Base-by-base conservation (phyloP, 2,329 filamentous ascomycete species). In the Sporothrix variecibatus region DNA sequence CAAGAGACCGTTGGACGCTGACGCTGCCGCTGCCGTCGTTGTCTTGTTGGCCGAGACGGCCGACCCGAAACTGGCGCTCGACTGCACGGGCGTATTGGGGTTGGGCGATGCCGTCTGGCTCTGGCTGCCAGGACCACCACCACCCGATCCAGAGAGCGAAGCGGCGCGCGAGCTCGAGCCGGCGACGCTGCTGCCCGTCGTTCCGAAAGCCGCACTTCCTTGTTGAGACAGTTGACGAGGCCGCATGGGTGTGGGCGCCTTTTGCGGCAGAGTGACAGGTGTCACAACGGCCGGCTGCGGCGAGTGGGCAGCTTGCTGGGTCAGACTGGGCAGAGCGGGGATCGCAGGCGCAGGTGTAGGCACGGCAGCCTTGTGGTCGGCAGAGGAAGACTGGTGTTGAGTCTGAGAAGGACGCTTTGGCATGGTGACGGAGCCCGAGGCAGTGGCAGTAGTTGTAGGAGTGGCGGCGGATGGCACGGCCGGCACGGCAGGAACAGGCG, bases 221-320 rank as follows among this genome's bases (percentile, higher is more conserved):
- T 96, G 94, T 76, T 97, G 94, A 9, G 94, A 96, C 65, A 89
- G 84, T 75, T 95, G 93, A 73, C 94, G 91, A 51, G 91, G 88
- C 76, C 93, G 92, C 77, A 90, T 92, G 9, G 94, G 93, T 15
- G 93, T 95, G 5, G 94, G 91, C 26, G 91, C 91, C 81, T 97
- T 97, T 15, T 94, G 67, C 7, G 31, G 31, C 11, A 67, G n/a
- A 17, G 62, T 28, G 3, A 46, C 38, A 11, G 62, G 62, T 12
- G 62, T 67, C n/a, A 20, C 62, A 12, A 46, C 38, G 3, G 62
- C 38, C 4, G 26, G 72, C 49, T 69, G 72, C 26, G n/a, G 64
- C 20, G 58, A 68, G 64, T 43, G n/a, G 23, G 34, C 4, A 7
- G 34, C n/a, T 3, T 46, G 68, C 2, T 43, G 31, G 49, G 68